Percentiles rank a stretch among this genome's conserved stretches.
These are phyloP conservation scores for Bombardia bombarda DNA, from an alignment of 495 filamentous ascomycete genomes.

Conservation along the genomic window DNA sequence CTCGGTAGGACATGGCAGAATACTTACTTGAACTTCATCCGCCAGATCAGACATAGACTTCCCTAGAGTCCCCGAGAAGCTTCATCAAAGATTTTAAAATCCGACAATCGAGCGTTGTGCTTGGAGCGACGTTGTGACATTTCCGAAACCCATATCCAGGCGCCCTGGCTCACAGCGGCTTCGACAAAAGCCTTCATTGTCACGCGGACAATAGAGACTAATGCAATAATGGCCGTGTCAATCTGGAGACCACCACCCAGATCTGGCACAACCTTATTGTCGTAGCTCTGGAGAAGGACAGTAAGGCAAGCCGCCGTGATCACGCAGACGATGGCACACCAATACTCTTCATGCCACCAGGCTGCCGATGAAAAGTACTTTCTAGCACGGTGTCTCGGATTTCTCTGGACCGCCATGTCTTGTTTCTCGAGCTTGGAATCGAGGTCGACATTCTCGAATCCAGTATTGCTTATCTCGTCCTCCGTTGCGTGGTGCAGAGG, in stretches of 20 bases:
- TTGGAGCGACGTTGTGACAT: constrained; percentile 18
- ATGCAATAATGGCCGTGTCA: constrained; percentile 24
- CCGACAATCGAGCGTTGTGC: constrained; percentile 19
- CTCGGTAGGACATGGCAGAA: too few species aligned
- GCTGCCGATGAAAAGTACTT: constrained; percentile 10
- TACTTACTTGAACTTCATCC: constrained; percentile 21
- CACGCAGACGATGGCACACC: constrained; percentile 23
- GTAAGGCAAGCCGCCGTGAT: constrained; percentile 12
- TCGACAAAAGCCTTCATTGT: constrained; percentile 27
- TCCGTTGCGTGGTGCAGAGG: background rate
- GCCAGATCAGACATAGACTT: constrained; percentile 22
- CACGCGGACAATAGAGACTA: constrained; percentile 26
- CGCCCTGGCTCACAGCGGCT: constrained; percentile 26
- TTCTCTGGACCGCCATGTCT: background rate
- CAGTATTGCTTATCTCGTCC: background rate
- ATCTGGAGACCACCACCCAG: constrained; percentile 18
- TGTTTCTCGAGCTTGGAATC: constrained; percentile 1
- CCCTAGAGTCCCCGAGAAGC: constrained; percentile 27
- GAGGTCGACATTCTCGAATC: constrained; percentile 3
- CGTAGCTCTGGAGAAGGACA: constrained; percentile 18
- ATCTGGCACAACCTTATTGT: constrained; percentile 21
- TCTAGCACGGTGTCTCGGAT: background rate
- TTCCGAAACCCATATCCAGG: constrained; percentile 30
- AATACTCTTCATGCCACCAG: constrained; percentile 29
- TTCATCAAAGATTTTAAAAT: constrained; percentile 31